A percentile compares a stretch with the other conserved stretches of the same genome.
These are phyloP conservation scores for Aureobasidium mangrovei DNA, from an alignment of 2,329 filamentous ascomycete genomes.

Conservation along the genomic window DNA sequence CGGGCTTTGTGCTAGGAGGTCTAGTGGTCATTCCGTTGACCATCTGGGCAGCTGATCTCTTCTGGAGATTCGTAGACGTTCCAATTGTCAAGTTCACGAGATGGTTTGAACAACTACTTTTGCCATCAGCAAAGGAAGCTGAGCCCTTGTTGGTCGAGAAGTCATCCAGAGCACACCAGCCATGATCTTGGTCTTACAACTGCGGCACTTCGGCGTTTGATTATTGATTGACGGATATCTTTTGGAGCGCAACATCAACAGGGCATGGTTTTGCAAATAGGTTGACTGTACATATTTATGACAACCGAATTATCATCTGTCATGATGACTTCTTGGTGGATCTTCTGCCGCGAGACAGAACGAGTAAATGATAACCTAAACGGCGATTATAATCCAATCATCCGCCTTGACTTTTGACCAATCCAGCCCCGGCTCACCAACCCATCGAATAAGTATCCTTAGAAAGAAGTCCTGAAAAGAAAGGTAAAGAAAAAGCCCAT, in stretches of 20 bases:
- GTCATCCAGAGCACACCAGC: slow-evolving; percentile 5
- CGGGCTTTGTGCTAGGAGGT: slow-evolving; percentile 40
- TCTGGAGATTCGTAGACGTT: slow-evolving; percentile 47
- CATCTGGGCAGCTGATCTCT: slow-evolving; percentile 48
- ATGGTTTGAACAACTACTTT: slow-evolving; percentile 39
- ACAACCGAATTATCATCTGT: too few species aligned
- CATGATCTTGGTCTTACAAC: background rate
- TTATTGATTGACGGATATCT: background rate
- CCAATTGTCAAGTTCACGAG: slow-evolving; percentile 48
- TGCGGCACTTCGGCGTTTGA: too few species aligned
- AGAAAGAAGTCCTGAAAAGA: too few species aligned
- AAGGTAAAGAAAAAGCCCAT: too few species aligned
- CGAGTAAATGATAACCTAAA: too few species aligned
- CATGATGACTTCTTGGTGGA: too few species aligned
- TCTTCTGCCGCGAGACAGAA: too few species aligned
- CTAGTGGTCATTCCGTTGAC: slow-evolving; percentile 43
- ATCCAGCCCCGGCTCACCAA: too few species aligned
- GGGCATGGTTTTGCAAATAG: background rate
- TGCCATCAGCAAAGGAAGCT: background rate
- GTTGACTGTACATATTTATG: too few species aligned
- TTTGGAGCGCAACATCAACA: background rate
- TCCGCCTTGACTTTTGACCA: too few species aligned
- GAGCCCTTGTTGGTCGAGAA: slow-evolving; percentile 4
- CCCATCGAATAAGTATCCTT: too few species aligned
- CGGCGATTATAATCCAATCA: too few species aligned